Evolutionary conservation across 2,329 filamentous ascomycete genomes (phyloP).

Genomic region (Colletotrichum cereale): DNA sequence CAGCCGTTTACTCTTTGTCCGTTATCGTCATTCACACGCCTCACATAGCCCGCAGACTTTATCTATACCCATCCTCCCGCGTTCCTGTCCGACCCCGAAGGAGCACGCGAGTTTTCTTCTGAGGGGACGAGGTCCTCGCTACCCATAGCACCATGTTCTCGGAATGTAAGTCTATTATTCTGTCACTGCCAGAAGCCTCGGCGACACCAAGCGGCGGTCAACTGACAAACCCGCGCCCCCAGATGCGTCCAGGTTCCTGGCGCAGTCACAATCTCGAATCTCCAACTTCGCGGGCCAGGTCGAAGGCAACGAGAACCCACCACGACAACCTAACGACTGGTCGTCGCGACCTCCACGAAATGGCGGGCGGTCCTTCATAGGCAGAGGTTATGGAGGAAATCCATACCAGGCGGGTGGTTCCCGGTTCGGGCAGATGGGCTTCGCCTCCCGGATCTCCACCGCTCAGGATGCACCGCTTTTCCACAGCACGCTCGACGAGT

Average conservation of each 20-base stretch:
- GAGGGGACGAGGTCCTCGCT: conserved; percentile 41
- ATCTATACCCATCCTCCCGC: conserved; percentile 27
- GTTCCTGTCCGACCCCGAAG: conserved; percentile 13
- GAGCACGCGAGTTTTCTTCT: conserved; percentile 17
- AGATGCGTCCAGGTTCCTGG: conserved; percentile 98
- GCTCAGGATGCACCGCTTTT: conserved; percentile 91
- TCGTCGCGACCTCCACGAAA: conserved; percentile 49
- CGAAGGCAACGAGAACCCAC: conserved; percentile 56
- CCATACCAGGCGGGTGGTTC: conserved; percentile 80
- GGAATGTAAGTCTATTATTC: conserved; percentile 77
- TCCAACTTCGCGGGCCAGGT: conserved; percentile 75
- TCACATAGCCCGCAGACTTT: conserved; percentile 23
- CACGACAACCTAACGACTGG: conserved; percentile 53
- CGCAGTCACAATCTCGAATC: conserved; percentile 93
- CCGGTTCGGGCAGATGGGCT: conserved; percentile 78
- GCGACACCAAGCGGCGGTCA: conserved; percentile 10
- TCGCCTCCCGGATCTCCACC: conserved; percentile 80
- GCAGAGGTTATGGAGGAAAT: conserved; percentile 70
- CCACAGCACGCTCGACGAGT: conserved; percentile 90
- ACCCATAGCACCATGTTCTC: conserved; percentile 64
- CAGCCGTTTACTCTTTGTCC: conserved; percentile 32
- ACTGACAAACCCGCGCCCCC: conserved; percentile 43
- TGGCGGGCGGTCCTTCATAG: conserved; percentile 58
- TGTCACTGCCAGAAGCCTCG: conserved; percentile 40
- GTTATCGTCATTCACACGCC: conserved; percentile 31